phyloP scores from a whole-genome alignment of 2,329 filamentous ascomycete species.

The Colletotrichum endophyticum region DNA sequence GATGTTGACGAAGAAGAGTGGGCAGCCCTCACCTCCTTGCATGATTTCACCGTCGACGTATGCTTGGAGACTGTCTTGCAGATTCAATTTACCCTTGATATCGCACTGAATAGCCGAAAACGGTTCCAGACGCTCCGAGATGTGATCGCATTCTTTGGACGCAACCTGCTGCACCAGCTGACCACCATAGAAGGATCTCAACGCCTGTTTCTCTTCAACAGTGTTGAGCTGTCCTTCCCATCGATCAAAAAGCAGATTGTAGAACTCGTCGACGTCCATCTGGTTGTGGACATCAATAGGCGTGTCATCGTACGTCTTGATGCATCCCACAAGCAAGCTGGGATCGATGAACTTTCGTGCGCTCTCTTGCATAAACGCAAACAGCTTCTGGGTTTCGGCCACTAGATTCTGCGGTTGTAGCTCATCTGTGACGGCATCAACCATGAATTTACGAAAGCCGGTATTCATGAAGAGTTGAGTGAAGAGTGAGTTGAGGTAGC shows the following conservation, averaged over 20 bases:
- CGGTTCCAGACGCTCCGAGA: conserved; percentile 87
- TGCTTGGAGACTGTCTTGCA: conserved; percentile 89
- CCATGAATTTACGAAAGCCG: conserved; percentile 83
- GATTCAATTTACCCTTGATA: conserved; percentile 85
- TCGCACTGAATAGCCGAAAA: conserved; percentile 97
- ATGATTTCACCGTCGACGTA: conserved; percentile 96
- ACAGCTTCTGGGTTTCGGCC: conserved; percentile 78
- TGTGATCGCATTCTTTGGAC: conserved; percentile 91
- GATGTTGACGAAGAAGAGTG: neutral
- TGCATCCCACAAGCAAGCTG: conserved; percentile 71
- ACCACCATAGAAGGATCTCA: conserved; percentile 88
- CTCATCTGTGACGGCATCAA: conserved; percentile 65
- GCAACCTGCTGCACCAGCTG: conserved; percentile 94
- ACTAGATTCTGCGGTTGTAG: conserved; percentile 70
- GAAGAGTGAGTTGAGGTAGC: conserved; percentile 93
- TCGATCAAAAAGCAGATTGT: conserved; percentile 89
- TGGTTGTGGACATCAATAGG: conserved; percentile 87
- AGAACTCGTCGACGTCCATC: conserved; percentile 99
- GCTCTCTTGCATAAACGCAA: conserved; percentile 85
- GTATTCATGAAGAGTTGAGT: conserved; percentile 97
- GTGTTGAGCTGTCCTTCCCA: conserved; percentile 83
- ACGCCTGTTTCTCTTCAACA: conserved; percentile 69
- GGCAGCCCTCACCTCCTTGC: conserved; percentile 71
- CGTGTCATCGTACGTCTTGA: conserved; percentile 82
- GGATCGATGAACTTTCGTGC: conserved; percentile 78